These are phyloP conservation scores for Aspergillus egyptiacus DNA, from an alignment of 495 filamentous ascomycete genomes.

Conservation along the genomic window DNA sequence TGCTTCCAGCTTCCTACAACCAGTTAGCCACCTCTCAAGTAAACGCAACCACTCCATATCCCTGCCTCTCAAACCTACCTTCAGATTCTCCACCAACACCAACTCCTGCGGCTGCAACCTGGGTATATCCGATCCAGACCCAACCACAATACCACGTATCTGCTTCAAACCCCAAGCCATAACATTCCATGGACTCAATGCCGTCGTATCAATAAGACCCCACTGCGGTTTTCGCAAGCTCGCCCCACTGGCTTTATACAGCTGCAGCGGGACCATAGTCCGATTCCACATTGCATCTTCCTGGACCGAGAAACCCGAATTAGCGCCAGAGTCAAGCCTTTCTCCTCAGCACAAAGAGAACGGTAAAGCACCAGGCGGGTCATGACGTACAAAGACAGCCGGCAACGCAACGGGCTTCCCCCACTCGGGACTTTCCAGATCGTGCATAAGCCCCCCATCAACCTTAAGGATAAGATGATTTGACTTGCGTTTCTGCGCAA, in stretches of 20 bases:
- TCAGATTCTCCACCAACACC: constrained; percentile 49
- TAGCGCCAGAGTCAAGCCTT: neutral
- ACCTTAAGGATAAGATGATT: constrained; percentile 57
- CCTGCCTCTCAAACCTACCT: constrained; percentile 28
- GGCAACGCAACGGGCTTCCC: constrained; percentile 80
- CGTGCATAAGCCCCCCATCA: constrained; percentile 61
- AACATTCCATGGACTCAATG: constrained; percentile 52
- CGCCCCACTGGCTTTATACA: constrained; percentile 55
- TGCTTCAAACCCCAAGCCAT: constrained; percentile 72
- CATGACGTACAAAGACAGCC: constrained; percentile 62
- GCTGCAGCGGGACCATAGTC: constrained; percentile 60
- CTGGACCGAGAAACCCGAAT: constrained; percentile 19
- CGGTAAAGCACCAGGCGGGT: no score
- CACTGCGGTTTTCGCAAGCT: constrained; percentile 46
- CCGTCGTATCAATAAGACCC: constrained; percentile 47
- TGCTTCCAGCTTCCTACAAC: constrained; percentile 38
- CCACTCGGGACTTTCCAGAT: constrained; percentile 70
- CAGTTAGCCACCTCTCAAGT: neutral
- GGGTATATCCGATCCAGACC: constrained; percentile 27
- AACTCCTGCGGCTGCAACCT: constrained; percentile 37
- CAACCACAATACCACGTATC: constrained; percentile 55
- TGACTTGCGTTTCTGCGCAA: constrained; percentile 25
- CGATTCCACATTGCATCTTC: constrained; percentile 63
- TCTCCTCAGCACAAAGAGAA: neutral
- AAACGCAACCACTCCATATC: neutral